Evolutionary conservation across 352 stramenopile species (phyloP).

Genomic region (Globisporangium yorkense): DNA sequence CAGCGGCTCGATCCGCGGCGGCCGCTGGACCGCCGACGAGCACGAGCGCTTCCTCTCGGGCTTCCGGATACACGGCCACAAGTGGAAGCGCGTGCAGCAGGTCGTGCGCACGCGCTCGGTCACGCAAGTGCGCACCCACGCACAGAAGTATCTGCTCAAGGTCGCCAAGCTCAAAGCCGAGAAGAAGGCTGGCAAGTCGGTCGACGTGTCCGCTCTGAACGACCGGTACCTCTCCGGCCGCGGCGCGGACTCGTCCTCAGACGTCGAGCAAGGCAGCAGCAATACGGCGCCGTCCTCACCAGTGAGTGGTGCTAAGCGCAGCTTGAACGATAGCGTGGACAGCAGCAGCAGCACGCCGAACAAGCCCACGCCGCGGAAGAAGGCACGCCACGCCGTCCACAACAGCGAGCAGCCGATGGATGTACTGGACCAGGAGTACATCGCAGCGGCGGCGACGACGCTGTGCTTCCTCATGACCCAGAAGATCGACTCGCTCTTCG

Average conservation of each 20-base stretch:
- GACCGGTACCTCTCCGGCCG: constrained; percentile 13
- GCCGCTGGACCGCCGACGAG: constrained; percentile 80
- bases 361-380: constrained; percentile 36
- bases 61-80: constrained; percentile 84
- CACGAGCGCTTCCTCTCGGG: constrained; percentile 83
- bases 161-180: constrained; percentile 85
- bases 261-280: constrained; percentile 18
- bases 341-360: constrained; percentile 10
- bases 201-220: constrained; percentile 13
- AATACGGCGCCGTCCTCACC: constrained; percentile 34
- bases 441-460: constrained; percentile 68
- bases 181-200: constrained; percentile 46
- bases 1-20: constrained; percentile 58
- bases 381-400: constrained; percentile 37
- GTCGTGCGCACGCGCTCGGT: constrained; percentile 85
- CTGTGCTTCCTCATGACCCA: constrained; percentile 82
- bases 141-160: constrained; percentile 87
- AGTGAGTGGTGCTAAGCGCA: constrained; percentile 14
- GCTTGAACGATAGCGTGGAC: neutral
- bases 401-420: constrained; percentile 22
- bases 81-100: constrained; percentile 89
- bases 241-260: constrained; percentile 14
- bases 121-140: constrained; percentile 85
- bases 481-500: constrained; percentile 78
- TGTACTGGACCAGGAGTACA: constrained; percentile 71